Base-by-base conservation (phyloP, 805 yeast genomes). In the Candida insectorum region DNA sequence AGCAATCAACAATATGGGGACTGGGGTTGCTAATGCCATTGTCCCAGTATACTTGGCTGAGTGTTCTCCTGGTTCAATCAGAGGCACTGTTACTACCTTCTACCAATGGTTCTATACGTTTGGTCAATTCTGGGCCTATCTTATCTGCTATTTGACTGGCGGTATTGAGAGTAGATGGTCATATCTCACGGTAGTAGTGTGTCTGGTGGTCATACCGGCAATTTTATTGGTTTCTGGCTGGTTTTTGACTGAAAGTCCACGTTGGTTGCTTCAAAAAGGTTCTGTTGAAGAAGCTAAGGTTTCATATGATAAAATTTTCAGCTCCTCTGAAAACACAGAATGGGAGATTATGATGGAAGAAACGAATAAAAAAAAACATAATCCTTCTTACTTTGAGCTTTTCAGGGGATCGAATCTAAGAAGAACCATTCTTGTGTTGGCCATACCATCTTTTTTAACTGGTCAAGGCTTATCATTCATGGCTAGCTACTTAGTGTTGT, bases 41-140 rank as follows among this genome's bases (percentile, higher is more conserved):
- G 58, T 70, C 13, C 72, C 76, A 5, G 39, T 69, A 10, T 51
- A 69, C 41, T 55, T 69, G 24, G 58, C 73, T 5, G 78, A 73
- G 43, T 37, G 70, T 14, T 26, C 28, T 14, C 28, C 28, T 12
- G 28, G 28, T 12, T 7, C 19, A 11, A 14, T 26, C 15, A 26
- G 28, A 26, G 28, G 28, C 8, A 20, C 23, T 11, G 11, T 20
- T 20, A 20, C 23, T 20, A 8, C 23, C 11, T 20, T 20, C 11
- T 26, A 26, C 16, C 28, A 26, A 16, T 26, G 28, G 28, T 26
- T 26, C 15, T 26, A 26, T 16, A 26, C 28, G 11, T 26, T 26
- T 16, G 16, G 28, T 14, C n/a, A n/a, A n/a, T 24, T 24, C n/a
- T 24, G 26, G 26, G 26, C 26, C 13, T 24, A 24, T 11, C 12